Evolutionary conservation across 306 rosid species (phyloP).

Genomic region (Fragaria vesca): DNA sequence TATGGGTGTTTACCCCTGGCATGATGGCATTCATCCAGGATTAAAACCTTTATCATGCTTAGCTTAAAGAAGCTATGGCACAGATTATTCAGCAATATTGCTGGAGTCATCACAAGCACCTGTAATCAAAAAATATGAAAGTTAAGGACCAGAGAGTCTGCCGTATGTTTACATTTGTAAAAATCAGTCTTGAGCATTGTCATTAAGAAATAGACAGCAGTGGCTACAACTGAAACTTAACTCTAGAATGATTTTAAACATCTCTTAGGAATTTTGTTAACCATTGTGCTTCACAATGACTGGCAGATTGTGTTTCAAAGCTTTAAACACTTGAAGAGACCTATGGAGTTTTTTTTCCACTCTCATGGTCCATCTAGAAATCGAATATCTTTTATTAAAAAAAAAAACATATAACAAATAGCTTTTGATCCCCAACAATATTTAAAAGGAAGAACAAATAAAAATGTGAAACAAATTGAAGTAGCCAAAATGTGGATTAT

Average conservation of each 20-base stretch:
- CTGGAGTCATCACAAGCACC: conserved; percentile 93
- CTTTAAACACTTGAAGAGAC: background rate
- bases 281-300: background rate
- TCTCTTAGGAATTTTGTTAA: background rate
- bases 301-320: background rate
- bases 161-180: background rate
- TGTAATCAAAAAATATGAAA: conserved; percentile 18
- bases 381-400: background rate
- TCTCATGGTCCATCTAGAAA: background rate
- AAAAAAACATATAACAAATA: background rate
- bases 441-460: no score
- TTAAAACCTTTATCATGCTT: conserved; percentile 68
- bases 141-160: background rate
- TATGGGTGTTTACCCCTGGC: conserved; percentile 66
- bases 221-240: background rate
- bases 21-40: conserved; percentile 93
- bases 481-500: background rate
- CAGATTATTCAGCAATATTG: conserved; percentile 63
- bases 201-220: background rate
- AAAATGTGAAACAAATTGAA: background rate
- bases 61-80: conserved; percentile 65
- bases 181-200: background rate
- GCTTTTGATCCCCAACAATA: background rate
- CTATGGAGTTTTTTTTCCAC: background rate
- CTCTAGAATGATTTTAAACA: background rate